phyloP scores from a whole-genome alignment of 2,329 filamentous ascomycete species.

The Sclerotinia nivalis region DNA sequence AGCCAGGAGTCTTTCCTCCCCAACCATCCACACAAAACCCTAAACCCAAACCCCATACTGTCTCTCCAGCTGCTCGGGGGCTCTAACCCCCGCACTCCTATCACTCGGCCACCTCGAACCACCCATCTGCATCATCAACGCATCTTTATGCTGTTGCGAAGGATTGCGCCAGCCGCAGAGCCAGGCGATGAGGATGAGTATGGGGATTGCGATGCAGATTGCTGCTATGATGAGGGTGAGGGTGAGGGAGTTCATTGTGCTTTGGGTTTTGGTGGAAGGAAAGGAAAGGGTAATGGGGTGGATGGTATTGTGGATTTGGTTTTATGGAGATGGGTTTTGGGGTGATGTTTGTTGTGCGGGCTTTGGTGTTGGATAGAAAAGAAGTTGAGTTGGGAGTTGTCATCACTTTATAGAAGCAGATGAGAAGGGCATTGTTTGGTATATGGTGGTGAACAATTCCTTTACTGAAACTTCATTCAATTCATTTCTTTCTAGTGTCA shows the following conservation, averaged over 20 bases:
- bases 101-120: background rate
- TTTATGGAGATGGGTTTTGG: no score
- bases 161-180: background rate
- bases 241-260: background rate
- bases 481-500: no score
- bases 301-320: background rate
- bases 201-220: background rate
- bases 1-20: no score
- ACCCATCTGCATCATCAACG: background rate
- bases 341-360: no score
- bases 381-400: no score
- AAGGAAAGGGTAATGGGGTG: background rate
- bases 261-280: background rate
- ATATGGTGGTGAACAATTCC: no score
- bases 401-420: no score
- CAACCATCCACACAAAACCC: background rate
- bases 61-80: background rate
- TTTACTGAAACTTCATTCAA: no score
- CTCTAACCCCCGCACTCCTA: background rate
- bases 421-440: no score
- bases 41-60: background rate
- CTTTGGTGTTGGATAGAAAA: no score
- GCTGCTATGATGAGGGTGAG: background rate
- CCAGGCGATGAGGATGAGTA: background rate
- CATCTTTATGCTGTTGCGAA: background rate